phyloP scores from a whole-genome alignment of 2,329 filamentous ascomycete genomes.

The Aspergillus ibericus region DNA sequence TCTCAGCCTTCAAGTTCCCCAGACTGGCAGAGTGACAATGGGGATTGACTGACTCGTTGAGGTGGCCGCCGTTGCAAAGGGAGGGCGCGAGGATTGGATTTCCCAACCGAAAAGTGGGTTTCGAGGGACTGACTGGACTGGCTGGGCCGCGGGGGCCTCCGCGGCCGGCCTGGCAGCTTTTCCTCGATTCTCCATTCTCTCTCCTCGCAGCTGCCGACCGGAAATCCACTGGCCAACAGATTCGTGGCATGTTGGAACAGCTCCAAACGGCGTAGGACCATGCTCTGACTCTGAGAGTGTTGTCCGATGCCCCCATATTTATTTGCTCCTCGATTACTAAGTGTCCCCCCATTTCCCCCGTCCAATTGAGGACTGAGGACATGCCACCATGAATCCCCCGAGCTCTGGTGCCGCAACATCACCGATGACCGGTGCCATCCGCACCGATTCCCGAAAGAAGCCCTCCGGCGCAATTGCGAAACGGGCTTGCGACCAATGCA shows the following conservation, averaged over 20 bases:
- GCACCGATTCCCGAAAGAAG: constrained; percentile 26
- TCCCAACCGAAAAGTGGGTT: neutral
- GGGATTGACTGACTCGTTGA: no score
- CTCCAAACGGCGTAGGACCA: neutral
- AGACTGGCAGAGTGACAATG: no score
- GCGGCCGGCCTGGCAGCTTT: neutral
- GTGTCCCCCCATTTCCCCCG: neutral
- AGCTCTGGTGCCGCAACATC: constrained; percentile 22
- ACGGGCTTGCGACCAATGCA: constrained; percentile 47
- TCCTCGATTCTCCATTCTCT: constrained; percentile 6
- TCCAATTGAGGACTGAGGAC: constrained; percentile 9
- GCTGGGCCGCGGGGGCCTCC: neutral
- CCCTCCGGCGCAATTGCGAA: constrained; percentile 26
- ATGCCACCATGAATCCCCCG: constrained; percentile 27
- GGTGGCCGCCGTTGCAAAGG: no score
- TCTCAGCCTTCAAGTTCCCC: no score
- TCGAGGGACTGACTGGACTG: neutral
- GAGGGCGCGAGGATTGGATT: no score
- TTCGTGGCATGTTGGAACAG: neutral
- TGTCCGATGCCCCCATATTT: neutral
- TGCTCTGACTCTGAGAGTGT: neutral
- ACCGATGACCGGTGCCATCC: constrained; percentile 22
- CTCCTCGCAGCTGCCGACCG: neutral
- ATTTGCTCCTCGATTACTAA: neutral
- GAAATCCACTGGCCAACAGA: neutral